Conservation (phyloP, 768 basidiomycete genomes). For the Tylopilus felleus region DNA sequence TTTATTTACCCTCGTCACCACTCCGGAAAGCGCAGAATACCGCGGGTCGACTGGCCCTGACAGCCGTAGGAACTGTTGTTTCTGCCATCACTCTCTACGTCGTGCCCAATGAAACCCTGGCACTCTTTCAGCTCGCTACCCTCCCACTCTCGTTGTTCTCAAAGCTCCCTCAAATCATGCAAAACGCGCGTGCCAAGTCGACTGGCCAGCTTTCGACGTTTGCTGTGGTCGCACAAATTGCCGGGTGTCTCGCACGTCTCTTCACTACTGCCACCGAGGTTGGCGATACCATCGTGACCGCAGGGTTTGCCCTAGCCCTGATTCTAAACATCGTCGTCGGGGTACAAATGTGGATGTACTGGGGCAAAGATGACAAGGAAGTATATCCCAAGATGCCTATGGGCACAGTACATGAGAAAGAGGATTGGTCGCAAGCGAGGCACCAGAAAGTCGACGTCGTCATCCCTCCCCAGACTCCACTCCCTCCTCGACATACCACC, state of each 20-base stretch:
- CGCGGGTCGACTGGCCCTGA: constrained; percentile 31
- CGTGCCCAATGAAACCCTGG: constrained; percentile 49
- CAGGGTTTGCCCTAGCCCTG: constrained; percentile 82
- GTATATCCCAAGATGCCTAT: constrained; percentile 17
- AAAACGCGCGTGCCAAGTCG: constrained; percentile 69
- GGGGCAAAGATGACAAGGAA: constrained; percentile 53
- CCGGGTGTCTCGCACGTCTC: constrained; percentile 85
- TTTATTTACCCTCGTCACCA: constrained; percentile 49
- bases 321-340: constrained; percentile 82
- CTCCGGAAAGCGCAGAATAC: constrained; percentile 26
- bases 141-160: constrained; percentile 90
- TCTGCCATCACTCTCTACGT: constrained; percentile 42
- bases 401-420: constrained; percentile 27
- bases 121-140: constrained; percentile 77
- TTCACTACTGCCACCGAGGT: constrained; percentile 94
- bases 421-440: constrained; percentile 25
- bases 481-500: constrained; percentile 37
- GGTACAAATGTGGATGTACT: constrained; percentile 80
- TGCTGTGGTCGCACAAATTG: constrained; percentile 83
- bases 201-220: constrained; percentile 95
- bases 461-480: constrained; percentile 40
- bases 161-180: constrained; percentile 89
- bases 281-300: constrained; percentile 72
- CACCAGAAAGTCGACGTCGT: constrained; percentile 41
- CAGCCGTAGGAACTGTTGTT: constrained; percentile 32